These are phyloP conservation scores for Monosporozyma aerobia DNA, from an alignment of 805 yeast species.

Conservation along the genomic window DNA sequence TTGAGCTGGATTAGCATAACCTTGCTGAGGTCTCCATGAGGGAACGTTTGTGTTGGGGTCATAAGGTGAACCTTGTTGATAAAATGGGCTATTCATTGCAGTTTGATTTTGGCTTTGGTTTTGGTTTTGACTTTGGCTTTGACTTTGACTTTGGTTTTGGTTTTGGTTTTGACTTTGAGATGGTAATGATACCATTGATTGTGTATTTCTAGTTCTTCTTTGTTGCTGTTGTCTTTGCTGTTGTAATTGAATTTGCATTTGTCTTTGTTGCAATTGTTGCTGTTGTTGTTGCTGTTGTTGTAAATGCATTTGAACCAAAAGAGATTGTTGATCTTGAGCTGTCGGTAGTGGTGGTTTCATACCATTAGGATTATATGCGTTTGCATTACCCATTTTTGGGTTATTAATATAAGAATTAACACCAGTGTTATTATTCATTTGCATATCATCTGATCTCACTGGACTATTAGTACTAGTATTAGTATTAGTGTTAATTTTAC, in stretches of 20 bases:
- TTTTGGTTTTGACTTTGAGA: background rate
- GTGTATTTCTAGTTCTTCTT: background rate
- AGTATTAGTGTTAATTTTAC: background rate
- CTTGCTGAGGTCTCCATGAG: background rate
- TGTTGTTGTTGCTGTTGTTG: slow-evolving; percentile 2
- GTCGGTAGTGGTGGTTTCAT: background rate
- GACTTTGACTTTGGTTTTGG: too few relatives aligned
- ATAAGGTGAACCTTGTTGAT: background rate
- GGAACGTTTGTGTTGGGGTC: background rate
- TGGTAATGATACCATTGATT: background rate
- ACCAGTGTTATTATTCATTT: background rate
- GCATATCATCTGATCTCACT: background rate
- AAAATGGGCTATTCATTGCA: background rate
- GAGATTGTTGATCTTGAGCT: background rate
- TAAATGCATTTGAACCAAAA: background rate
- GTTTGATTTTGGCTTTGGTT: background rate
- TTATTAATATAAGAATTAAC: background rate
- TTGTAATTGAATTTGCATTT: slow-evolving; percentile 1
- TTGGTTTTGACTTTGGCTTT: too few relatives aligned
- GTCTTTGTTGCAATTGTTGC: background rate
- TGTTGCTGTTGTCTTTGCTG: slow-evolving; percentile 1
- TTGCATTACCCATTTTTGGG: background rate
- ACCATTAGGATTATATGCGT: background rate
- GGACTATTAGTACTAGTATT: background rate
- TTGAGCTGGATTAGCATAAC: background rate